Base-by-base conservation (phyloP, 2,329 filamentous ascomycete species). In the Talaromyces sp. region DNA sequence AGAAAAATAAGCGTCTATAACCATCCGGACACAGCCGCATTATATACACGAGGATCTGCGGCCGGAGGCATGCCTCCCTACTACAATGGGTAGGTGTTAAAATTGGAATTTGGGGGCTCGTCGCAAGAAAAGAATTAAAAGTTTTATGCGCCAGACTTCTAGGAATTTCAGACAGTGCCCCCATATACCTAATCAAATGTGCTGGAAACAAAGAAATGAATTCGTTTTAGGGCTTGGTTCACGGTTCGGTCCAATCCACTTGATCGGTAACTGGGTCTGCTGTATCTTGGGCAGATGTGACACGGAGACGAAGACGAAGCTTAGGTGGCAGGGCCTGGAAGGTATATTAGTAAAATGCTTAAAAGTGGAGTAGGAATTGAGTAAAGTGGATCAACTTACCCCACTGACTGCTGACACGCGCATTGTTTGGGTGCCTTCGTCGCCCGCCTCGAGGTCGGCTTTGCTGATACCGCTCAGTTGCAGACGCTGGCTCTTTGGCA, bases 401-500 rank as follows among this genome's bases (percentile, higher is more conserved):
- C 91, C 94, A 75, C 87, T 91, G 62, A 90, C 87, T 57, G 90
- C 87, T 54, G 85, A 85, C 55, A 99, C 86, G 68, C 90, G 88
- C 90, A 99, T 96, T 66, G 86, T 82, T 76, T 97, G 94, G 55
- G 88, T 91, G 14, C 91, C 93, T 69, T 96, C 91, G 37, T 87
- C 84, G 13, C 90, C 90, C 6, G 86, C 85, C 11, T 80, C 84
- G 39, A 99, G 70, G 29, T 95, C 90, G 4, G 86, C 77, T 60
- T 85, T 90, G 61, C 90, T 96, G 61, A 99, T 96, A 53, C 88
- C 90, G 70, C 95, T 88, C 60, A 99, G 77, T 70, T 97, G 91
- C 65, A 99, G 76, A 71, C 94, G 96, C 75, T 99, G 94, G 40
- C 89, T 91, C 76, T 97, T 99, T 8, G 94, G 94, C 49, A 99